A percentile compares a stretch with the other conserved stretches of the same genome.
Conservation (phyloP, 345 rosid species). For the Citrus reticulata region DNA sequence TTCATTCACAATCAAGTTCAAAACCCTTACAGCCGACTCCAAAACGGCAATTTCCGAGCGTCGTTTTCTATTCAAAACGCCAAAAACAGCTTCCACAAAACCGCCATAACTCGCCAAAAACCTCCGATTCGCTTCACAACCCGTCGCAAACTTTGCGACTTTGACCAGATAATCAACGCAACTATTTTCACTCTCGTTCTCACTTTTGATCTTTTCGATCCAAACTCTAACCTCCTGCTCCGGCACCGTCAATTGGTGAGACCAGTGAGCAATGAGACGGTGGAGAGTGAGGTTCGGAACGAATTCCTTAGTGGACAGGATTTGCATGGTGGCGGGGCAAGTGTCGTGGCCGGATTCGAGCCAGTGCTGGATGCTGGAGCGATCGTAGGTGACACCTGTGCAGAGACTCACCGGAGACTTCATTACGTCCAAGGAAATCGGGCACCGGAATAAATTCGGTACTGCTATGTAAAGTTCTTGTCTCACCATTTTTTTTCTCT, state of each 20-base stretch:
- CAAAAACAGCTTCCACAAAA: slow-evolving; percentile 26
- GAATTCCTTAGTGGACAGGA: slow-evolving; percentile 39
- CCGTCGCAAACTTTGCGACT: slow-evolving; percentile 19
- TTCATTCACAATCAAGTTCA: slow-evolving; percentile 26
- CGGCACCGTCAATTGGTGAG: slow-evolving; percentile 5
- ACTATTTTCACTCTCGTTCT: not conserved
- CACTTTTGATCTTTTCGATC: slow-evolving; percentile 9
- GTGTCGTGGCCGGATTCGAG: slow-evolving; percentile 53
- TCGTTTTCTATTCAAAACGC: slow-evolving; percentile 15
- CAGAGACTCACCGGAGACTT: slow-evolving; percentile 53
- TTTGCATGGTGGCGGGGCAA: slow-evolving; percentile 56
- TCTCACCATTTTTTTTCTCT: slow-evolving; percentile 17
- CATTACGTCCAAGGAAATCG: slow-evolving; percentile 54
- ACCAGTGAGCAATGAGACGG: slow-evolving; percentile 48
- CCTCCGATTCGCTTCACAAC: slow-evolving; percentile 31
- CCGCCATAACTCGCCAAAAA: slow-evolving; percentile 29
- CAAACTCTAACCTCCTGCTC: slow-evolving; percentile 11
- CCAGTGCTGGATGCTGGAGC: slow-evolving; percentile 51
- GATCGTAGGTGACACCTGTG: slow-evolving; percentile 63
- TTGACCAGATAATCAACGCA: slow-evolving; percentile 12
- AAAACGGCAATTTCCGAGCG: slow-evolving; percentile 10
- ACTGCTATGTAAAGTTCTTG: slow-evolving; percentile 41
- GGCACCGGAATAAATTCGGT: slow-evolving; percentile 50
- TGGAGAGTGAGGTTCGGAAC: slow-evolving; percentile 45
- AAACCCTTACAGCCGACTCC: slow-evolving; percentile 28